Evolutionary conservation across 192 early-diverging fungal genomes (phyloP).

Genomic region (Podila epigama): DNA sequence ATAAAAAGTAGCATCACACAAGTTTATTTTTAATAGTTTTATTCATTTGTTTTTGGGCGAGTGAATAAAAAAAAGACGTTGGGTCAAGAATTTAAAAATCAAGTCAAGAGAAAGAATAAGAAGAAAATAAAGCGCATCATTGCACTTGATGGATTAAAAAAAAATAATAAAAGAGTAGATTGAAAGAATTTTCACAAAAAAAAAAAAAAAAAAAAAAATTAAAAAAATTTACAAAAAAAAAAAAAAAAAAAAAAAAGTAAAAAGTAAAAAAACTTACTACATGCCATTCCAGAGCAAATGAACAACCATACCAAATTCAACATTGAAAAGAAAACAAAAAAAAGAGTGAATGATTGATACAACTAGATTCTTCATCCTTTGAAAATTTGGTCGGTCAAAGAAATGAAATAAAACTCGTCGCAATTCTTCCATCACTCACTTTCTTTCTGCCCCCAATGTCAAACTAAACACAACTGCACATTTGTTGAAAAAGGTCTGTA

Average conservation of each 20-base stretch:
- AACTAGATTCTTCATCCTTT: no score
- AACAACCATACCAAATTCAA: background rate
- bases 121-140: background rate
- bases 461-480: background rate
- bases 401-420: no score
- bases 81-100: background rate
- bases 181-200: background rate
- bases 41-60: no score
- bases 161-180: background rate
- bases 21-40: no score
- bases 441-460: background rate
- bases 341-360: no score
- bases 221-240: constrained; percentile 5
- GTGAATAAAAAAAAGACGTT: no score
- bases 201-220: constrained; percentile 12
- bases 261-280: constrained; percentile 1
- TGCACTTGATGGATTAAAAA: background rate
- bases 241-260: constrained; percentile 2
- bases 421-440: no score
- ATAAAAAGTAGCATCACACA: no score
- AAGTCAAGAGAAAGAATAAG: background rate
- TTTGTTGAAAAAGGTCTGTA: background rate
- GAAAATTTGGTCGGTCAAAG: no score
- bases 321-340: no score
- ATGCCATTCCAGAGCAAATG: background rate